Evolutionary conservation across 345 rosid genomes (phyloP), one percentile per base, ranked within the genome.

Genomic region (Arabidopsis thaliana): DNA sequence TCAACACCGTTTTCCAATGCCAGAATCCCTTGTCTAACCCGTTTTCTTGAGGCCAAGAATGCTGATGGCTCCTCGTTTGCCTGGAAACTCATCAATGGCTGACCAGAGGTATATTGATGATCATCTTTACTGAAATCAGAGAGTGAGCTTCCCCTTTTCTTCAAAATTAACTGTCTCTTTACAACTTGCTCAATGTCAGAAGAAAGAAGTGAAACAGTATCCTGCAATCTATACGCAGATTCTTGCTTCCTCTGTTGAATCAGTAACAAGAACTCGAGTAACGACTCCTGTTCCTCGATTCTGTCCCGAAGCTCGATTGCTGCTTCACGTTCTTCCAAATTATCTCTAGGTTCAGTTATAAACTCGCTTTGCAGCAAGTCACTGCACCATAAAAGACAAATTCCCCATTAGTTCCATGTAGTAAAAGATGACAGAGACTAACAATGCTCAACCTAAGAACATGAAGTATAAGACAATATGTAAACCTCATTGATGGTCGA

Each of bases 281-380:
- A 78, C 69, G 86, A 80, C 79, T 92, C 99, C 25, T 92, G 86
- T 80, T 95, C 97, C 61, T 90, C 97, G 63, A 90, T 88, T 81
- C 56, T 86, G 77, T 90, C 96, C 78, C 85, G 78, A 13, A 95
- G 88, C 78, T 89, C 80, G 70, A 88, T 77, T 24, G 97, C 96
- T 4, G 93, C 93, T 87, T 95, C 96, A 55, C 89, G 96, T 65
- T 87, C 97, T 84, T 85, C 96, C 75, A 95, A 63, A 72, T 77
- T 68, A 33, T 87, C 89, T 67, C 91, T 89, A 45, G 89, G 87
- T 78, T 92, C 97, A 11, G 83, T 89, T 9, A 95, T 89, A 75
- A 95, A 95, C 79, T 89, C 93, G 34, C 96, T 89, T 55, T 87
- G 84, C 53, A 90, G 69, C 85, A 95, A 82, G 32, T 90, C 99